Conservation (phyloP, 768 basidiomycete species). For the Pulveroboletus frians region DNA sequence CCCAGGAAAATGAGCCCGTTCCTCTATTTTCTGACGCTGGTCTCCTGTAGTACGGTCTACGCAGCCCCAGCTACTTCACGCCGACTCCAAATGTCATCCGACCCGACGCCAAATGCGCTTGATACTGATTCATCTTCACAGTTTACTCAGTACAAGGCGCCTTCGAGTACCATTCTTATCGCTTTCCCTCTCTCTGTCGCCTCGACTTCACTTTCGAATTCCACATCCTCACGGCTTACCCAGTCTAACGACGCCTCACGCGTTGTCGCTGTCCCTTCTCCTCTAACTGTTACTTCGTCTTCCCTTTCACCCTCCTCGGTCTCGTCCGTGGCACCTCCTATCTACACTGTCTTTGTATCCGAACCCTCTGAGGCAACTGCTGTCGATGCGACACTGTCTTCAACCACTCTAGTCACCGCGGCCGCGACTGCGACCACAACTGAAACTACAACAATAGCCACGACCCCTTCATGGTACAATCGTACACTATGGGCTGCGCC, state of each 20-base stretch:
- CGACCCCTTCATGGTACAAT: no score
- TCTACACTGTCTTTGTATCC: conserved; percentile 6
- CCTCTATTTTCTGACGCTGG: conserved; percentile 16
- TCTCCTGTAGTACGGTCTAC: neutral
- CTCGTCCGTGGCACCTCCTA: neutral
- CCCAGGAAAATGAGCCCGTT: conserved; percentile 4
- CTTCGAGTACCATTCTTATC: neutral
- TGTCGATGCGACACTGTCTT: neutral
- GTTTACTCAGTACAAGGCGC: neutral
- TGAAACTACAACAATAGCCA: no score
- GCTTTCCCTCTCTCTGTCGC: neutral
- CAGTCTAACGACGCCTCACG: neutral
- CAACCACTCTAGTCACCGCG: conserved; percentile 6
- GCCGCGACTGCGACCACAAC: conserved; percentile 7
- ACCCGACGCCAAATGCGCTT: neutral
- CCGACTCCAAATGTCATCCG: neutral
- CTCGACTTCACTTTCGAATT: neutral
- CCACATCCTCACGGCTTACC: neutral
- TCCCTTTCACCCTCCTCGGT: neutral
- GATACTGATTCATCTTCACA: neutral
- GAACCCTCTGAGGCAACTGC: conserved; percentile 10
- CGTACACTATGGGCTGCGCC: no score
- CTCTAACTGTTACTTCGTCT: neutral
- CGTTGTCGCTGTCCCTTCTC: neutral
- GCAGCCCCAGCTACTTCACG: conserved; percentile 12